phyloP scores from a whole-genome alignment of 2,329 filamentous ascomycete species.

The Exophiala sp. region DNA sequence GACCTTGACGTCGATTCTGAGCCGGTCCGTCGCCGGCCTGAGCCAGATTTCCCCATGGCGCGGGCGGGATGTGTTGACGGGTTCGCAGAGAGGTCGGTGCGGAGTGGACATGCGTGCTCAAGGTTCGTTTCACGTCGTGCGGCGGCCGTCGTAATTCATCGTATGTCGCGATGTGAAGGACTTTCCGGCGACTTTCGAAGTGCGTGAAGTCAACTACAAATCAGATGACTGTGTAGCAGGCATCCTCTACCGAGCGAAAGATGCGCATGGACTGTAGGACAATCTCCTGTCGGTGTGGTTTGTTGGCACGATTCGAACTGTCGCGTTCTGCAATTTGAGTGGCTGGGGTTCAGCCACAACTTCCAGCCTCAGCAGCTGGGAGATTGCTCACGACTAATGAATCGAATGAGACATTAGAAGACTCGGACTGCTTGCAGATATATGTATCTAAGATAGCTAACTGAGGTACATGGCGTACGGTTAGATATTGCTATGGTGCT shows the following conservation, averaged over 20 bases:
- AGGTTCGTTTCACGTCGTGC: constrained; percentile 1
- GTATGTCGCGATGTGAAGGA: constrained; percentile 8
- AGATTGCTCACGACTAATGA: no score
- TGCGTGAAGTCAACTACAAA: not conserved
- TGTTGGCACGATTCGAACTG: constrained; percentile 16
- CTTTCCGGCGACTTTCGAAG: not conserved
- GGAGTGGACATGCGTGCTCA: constrained; percentile 8
- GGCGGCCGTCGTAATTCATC: not conserved
- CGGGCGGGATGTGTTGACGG: constrained; percentile 8
- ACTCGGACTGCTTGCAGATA: no score
- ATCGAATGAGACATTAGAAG: no score
- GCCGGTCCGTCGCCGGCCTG: constrained; percentile 21
- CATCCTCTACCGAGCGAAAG: not conserved
- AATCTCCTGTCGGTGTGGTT: constrained; percentile 1
- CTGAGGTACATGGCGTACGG: no score
- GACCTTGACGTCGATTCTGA: constrained; percentile 22
- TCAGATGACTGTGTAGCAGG: constrained; percentile 1
- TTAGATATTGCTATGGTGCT: no score
- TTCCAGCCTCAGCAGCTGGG: not conserved
- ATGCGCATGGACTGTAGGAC: not conserved
- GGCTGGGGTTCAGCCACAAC: constrained; percentile 15
- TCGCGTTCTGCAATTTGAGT: constrained; percentile 20
- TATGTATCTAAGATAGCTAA: no score
- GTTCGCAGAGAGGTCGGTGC: constrained; percentile 17
- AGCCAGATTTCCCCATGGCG: constrained; percentile 26